Percentiles rank a stretch among this genome's conserved stretches.
phyloP scores from a whole-genome alignment of 2,329 filamentous ascomycete species.

The Endocalyx cinctus region DNA sequence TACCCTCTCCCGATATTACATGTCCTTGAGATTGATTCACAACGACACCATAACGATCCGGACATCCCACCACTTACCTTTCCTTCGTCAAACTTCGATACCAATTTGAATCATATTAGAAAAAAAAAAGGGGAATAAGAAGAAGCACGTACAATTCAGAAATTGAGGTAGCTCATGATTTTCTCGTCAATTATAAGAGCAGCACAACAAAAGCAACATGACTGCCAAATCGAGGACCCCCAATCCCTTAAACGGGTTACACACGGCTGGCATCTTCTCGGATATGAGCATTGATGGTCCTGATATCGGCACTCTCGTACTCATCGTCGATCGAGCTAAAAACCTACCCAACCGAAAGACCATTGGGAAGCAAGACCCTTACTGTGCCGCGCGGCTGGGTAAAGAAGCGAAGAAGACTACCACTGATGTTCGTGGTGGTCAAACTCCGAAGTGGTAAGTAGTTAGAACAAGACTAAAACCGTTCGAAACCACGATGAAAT shows the following conservation, averaged over 20 bases:
- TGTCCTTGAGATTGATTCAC: too few relatives aligned
- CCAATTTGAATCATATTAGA: too few relatives aligned
- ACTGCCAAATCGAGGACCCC: constrained; percentile 44
- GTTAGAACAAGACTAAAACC: too few relatives aligned
- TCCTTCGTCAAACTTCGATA: too few relatives aligned
- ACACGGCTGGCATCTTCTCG: constrained; percentile 89
- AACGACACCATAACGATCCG: too few relatives aligned
- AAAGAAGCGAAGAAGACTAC: constrained; percentile 98
- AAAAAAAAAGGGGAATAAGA: too few relatives aligned
- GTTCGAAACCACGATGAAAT: background rate
- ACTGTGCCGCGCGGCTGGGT: constrained; percentile 86
- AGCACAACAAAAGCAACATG: too few relatives aligned
- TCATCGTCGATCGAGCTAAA: constrained; percentile 91
- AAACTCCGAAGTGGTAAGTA: constrained; percentile 88
- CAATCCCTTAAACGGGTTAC: constrained; percentile 58
- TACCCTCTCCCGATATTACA: too few relatives aligned
- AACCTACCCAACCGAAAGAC: constrained; percentile 95
- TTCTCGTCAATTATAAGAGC: too few relatives aligned
- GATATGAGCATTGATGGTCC: constrained; percentile 93
- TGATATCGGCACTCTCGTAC: constrained; percentile 85
- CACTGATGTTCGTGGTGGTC: constrained; percentile 88
- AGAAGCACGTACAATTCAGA: too few relatives aligned
- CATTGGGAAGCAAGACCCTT: constrained; percentile 97
- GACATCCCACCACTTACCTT: too few relatives aligned
- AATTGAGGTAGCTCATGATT: too few relatives aligned